Percentiles rank a stretch among this genome's conserved stretches.
phyloP scores from a whole-genome alignment of 345 rosid species.

The Cochlearia excelsa region DNA sequence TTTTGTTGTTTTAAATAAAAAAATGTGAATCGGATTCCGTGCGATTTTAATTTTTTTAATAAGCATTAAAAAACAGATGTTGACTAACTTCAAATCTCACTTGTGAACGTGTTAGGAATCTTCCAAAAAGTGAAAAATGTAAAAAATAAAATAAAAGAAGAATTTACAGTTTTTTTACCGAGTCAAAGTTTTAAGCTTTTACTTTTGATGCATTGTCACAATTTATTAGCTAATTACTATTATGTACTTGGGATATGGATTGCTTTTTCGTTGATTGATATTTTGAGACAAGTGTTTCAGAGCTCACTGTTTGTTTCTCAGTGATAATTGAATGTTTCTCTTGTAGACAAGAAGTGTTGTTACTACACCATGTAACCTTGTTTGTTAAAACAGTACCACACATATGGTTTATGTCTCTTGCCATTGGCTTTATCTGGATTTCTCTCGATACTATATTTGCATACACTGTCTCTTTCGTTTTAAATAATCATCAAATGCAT shows the following conservation, averaged over 20 bases:
- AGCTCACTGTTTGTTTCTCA: conserved; percentile 19
- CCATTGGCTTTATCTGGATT: conserved; percentile 27
- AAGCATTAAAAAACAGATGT: conserved; percentile 12
- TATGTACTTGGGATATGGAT: no score
- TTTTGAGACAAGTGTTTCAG: conserved; percentile 25
- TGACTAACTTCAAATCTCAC: conserved; percentile 26
- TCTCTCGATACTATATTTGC: conserved; percentile 26
- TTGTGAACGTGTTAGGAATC: conserved; percentile 25
- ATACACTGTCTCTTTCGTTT: conserved; percentile 24
- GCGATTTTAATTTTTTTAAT: conserved; percentile 3
- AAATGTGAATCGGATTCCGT: conserved; percentile 23
- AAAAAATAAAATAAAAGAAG: background rate
- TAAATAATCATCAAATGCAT: conserved; percentile 27
- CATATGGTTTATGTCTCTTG: conserved; percentile 34
- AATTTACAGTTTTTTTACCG: conserved; percentile 6
- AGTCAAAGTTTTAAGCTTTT: conserved; percentile 16
- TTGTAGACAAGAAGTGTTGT: conserved; percentile 31
- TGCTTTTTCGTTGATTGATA: conserved; percentile 16
- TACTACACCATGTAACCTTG: no score
- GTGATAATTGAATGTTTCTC: conserved; percentile 33
- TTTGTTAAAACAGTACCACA: no score
- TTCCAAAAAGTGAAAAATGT: conserved; percentile 7
- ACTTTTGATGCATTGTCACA: conserved; percentile 2
- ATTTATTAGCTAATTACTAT: background rate
- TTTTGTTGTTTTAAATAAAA: background rate